These are phyloP conservation scores for Iberis pinnata DNA, from an alignment of 345 rosid species.

Conservation along the genomic window DNA sequence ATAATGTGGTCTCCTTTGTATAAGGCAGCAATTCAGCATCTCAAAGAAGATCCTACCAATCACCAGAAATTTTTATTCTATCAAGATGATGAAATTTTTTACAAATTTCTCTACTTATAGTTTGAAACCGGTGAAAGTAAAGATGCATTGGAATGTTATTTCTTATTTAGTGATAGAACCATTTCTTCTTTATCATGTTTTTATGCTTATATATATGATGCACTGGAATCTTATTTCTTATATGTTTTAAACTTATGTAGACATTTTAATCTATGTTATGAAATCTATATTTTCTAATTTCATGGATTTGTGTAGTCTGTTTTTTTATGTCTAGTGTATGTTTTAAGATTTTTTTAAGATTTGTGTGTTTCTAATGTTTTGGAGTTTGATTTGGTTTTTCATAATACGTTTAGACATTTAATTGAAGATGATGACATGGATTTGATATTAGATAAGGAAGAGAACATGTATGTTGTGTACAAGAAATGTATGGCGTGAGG, in stretches of 20 bases:
- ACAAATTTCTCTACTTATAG: neutral
- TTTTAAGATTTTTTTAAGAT: too few species aligned
- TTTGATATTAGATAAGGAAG: neutral
- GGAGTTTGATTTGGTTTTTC: neutral
- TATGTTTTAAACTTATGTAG: too few species aligned
- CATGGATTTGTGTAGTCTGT: too few species aligned
- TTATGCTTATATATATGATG: too few species aligned
- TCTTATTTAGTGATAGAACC: too few species aligned
- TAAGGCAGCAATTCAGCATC: neutral
- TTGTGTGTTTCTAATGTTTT: too few species aligned
- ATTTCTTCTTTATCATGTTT: too few species aligned
- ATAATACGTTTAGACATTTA: neutral
- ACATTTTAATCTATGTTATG: too few species aligned
- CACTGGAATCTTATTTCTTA: too few species aligned
- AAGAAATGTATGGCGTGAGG: neutral
- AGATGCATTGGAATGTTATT: neutral
- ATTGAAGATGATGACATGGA: neutral
- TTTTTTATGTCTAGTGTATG: too few species aligned
- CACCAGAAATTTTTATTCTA: conserved; percentile 22
- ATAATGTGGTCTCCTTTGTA: conserved; percentile 3
- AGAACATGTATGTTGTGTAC: neutral
- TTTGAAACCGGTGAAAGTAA: neutral
- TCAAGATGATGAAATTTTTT: neutral
- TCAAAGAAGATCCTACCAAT: neutral
- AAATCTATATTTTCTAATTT: too few species aligned